Evolutionary conservation across 495 filamentous ascomycete species (phyloP), one percentile per base, ranked within the genome.

Genomic region (Astrothelium subdiscretum): DNA sequence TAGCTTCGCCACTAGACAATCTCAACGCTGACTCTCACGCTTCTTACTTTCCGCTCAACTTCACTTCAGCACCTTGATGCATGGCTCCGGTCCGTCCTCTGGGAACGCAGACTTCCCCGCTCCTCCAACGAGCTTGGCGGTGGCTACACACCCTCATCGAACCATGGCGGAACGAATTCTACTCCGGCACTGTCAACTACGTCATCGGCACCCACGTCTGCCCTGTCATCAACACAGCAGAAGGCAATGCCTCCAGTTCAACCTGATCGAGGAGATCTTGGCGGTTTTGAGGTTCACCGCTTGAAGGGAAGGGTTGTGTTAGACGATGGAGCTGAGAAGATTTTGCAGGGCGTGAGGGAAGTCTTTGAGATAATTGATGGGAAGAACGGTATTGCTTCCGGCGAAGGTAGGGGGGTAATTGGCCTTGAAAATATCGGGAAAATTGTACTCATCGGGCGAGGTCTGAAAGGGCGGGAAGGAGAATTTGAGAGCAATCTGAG

Each of bases 281-380:
- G 44, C 31, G 62, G 61, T 67, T 91, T 79, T 62, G 89, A 95
- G 62, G 84, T 98, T 32, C 91, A 98, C 70, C 82, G 94, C 3
- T 67, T 91, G 31, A 98, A 98, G 73, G 92, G 90, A 10, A 84
- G 87, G 22, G 62, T 96, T 3, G 72, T 77, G 0, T 70, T 87
- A 6, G 66, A 76, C 0, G 79, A 87, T 64, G 90, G 89, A 0
- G 73, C 73, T 2, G 78, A 79, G 32, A 87, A 86, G 69, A 83
- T 97, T 65, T 80, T 97, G 4, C 94, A 98, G 71, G 94, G 92
- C 20, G 94, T 98, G 2, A 78, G 92, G 32, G 92, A 97, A 61
- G 79, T 96, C 8, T 98, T 97, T 70, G 94, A 97, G 69, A 88
- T 97, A 20, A 78, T 89, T 32, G 90, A 95, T 62, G 76, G 77